phyloP scores from a whole-genome alignment of 331 rosid species.

The Acacia concinna region DNA sequence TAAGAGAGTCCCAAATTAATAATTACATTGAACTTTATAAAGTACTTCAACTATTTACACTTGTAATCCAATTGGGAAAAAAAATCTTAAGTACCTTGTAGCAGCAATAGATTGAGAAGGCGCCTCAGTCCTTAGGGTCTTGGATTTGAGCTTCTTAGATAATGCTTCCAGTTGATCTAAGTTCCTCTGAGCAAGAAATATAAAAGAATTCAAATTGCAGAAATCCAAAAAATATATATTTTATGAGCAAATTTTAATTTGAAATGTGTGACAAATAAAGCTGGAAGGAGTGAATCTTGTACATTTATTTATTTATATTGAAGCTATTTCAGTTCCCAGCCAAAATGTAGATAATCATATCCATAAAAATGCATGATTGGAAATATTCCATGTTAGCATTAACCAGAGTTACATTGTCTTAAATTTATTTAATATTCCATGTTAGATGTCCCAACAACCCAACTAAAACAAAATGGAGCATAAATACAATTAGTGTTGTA shows the following conservation, averaged over 20 bases:
- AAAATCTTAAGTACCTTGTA: conserved; percentile 61
- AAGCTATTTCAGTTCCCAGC: conserved; percentile 11
- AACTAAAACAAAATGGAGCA: conserved; percentile 1
- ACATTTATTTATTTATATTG: conserved; percentile 14
- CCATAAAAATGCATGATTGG: conserved; percentile 1
- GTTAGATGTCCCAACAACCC: neutral
- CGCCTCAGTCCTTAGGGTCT: conserved; percentile 79
- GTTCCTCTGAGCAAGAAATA: conserved; percentile 66
- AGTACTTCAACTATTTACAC: conserved; percentile 5
- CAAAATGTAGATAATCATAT: conserved; percentile 5
- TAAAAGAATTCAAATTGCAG: conserved; percentile 22
- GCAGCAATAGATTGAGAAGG: conserved; percentile 95
- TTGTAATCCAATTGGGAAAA: neutral
- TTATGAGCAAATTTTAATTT: neutral
- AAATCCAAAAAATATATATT: conserved; percentile 13
- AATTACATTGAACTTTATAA: neutral
- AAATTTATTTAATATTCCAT: too few relatives aligned
- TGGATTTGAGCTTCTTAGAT: conserved; percentile 95
- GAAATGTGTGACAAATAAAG: neutral
- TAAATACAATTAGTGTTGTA: neutral
- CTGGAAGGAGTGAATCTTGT: conserved; percentile 2
- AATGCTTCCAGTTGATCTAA: conserved; percentile 91
- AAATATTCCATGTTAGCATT: neutral
- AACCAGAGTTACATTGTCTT: neutral
- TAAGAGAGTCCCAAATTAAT: conserved; percentile 12